Percentiles rank a stretch among this genome's conserved stretches.
phyloP scores from a whole-genome alignment of 129 eudicot species.

The Smallanthus sonchifolius region DNA sequence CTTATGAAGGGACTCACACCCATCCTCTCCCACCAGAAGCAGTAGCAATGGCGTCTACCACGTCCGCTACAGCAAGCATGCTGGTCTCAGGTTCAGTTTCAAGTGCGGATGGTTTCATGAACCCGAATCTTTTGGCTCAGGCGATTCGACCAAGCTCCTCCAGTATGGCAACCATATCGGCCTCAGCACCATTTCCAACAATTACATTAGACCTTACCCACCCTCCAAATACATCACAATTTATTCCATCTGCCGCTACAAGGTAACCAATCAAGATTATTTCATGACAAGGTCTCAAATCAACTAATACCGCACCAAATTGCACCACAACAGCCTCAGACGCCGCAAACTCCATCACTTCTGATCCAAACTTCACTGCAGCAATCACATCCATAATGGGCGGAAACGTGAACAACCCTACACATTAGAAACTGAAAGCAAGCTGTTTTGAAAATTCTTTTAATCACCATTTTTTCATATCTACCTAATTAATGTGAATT shows the following conservation, averaged over 20 bases:
- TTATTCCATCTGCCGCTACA: background rate
- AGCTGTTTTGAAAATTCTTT: too few relatives aligned
- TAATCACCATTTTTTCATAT: too few relatives aligned
- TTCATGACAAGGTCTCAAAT: conserved; percentile 21
- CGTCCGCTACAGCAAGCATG: conserved; percentile 85
- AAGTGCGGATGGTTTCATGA: conserved; percentile 47
- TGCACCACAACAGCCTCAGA: too few relatives aligned
- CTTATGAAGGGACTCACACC: conserved; percentile 88
- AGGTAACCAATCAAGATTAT: conserved; percentile 57
- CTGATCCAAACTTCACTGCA: conserved; percentile 92
- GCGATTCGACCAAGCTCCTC: conserved; percentile 58
- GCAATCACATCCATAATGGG: conserved; percentile 80
- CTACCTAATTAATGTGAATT: too few relatives aligned
- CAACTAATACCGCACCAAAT: conserved; percentile 15
- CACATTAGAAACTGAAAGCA: too few relatives aligned
- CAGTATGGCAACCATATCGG: conserved; percentile 70
- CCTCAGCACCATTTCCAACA: conserved; percentile 90
- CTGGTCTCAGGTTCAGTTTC: conserved; percentile 94
- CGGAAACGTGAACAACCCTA: background rate
- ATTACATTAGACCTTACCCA: conserved; percentile 89
- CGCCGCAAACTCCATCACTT: conserved; percentile 54
- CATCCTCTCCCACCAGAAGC: conserved; percentile 95
- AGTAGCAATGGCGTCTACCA: conserved; percentile 83
- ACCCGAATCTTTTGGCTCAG: conserved; percentile 65
- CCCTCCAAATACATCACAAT: conserved; percentile 45